Conservation (phyloP, 495 filamentous ascomycete genomes). For the Hypoxylon trugodes region DNA sequence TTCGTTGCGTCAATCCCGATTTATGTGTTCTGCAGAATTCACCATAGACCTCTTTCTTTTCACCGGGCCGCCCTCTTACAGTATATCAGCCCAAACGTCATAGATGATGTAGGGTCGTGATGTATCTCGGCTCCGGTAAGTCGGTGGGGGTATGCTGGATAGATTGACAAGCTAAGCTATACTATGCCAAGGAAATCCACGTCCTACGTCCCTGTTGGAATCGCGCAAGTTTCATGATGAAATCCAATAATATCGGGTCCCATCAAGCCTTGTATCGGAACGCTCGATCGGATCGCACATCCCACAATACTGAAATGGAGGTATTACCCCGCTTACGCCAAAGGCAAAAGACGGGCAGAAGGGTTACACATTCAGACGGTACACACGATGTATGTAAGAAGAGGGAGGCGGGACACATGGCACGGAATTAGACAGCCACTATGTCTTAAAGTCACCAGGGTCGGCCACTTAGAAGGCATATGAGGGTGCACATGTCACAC, state of each 20-base stretch:
- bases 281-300: slow-evolving; percentile 1
- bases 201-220: slow-evolving; percentile 11
- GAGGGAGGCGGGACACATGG: not conserved
- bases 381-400: not conserved
- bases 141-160: slow-evolving; percentile 25
- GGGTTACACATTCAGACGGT: not conserved
- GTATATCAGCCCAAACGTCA: slow-evolving; percentile 16
- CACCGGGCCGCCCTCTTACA: not conserved
- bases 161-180: slow-evolving; percentile 20
- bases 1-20: slow-evolving; percentile 7
- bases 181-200: slow-evolving; percentile 31
- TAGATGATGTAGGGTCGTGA: slow-evolving; percentile 29
- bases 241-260: slow-evolving; percentile 14
- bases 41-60: not conserved
- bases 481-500: slow-evolving; percentile 7
- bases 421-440: slow-evolving; percentile 3
- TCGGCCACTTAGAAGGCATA: slow-evolving; percentile 14
- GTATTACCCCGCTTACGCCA: slow-evolving; percentile 21
- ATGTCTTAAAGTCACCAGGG: not conserved
- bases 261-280: not conserved
- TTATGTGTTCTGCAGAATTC: not conserved
- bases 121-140: not conserved
- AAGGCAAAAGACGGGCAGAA: slow-evolving; percentile 3
- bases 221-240: slow-evolving; percentile 18
- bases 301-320: too few species aligned